Evolutionary conservation across 371 early-diverging fungal genomes (phyloP), one percentile per base, ranked within the genome.

Genomic region (Mortierella sp.): DNA sequence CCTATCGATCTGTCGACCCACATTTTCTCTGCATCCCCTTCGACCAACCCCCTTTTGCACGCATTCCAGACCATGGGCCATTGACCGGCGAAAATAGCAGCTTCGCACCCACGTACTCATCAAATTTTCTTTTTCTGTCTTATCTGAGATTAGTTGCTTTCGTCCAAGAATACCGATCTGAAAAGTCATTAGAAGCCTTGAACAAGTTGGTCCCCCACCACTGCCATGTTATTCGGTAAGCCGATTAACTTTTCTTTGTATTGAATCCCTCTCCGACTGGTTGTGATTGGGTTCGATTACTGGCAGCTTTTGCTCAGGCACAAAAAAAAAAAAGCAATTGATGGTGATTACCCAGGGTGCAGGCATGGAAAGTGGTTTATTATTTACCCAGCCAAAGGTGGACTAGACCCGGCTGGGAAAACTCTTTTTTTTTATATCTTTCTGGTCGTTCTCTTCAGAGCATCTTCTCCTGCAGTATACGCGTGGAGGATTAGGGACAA

Each of bases 131-230:
- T 51, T 59, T 74, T 26, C 28, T 28, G 10, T 26, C 13, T 9
- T 44, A 31, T 37, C n/a, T n/a, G 69, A 55, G 28, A 37, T n/a
- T 86, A 95, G 96, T 97, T 77, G 97, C 96, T 1, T 97, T 97
- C 87, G 93, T 96, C 13, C 98, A 97, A 85, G 98, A 97, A 86
- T 96, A 96, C 83, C 91, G 94, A 53, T 96, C 96, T 8, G 96
- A 96, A 82, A 93, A 96, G 84, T 95, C 95, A 19, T 82, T 97
- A 28, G 95, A 97, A 76, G 96, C 96, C 9, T 88, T 97, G 75
- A 96, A 95, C 87, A 94, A 95, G 78, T 89, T 97, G n/a, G 96
- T 96, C 2, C 96, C 97, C 53, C 96, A 96, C 82, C 89, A 94
- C 77, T 96, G 96, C 88, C 94, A 95, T 89, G 93, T 96, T 50